These are phyloP conservation scores for Isabelozyma gotoi DNA, from an alignment of 805 yeast species.

Conservation along the genomic window DNA sequence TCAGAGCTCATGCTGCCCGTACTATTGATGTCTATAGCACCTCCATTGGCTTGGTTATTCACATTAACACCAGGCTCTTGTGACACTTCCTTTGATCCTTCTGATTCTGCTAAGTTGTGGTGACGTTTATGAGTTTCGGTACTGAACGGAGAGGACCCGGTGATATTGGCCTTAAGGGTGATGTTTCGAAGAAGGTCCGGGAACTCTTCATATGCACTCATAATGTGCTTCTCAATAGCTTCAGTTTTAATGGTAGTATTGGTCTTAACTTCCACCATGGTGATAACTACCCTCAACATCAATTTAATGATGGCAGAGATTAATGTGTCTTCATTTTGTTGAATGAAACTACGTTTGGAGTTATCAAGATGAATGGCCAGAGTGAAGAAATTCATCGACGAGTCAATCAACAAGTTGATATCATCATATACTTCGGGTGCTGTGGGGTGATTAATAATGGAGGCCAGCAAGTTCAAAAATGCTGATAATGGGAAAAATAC, in stretches of 20 bases:
- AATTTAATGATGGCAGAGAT: constrained; percentile 12
- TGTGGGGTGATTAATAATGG: constrained; percentile 15
- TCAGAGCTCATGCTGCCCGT: not conserved
- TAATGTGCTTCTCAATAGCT: not conserved
- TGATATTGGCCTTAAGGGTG: not conserved
- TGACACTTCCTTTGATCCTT: too few species aligned
- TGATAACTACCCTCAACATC: constrained; percentile 18
- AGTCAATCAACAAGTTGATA: constrained; percentile 17
- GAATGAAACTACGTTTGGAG: not conserved
- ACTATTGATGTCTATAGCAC: too few species aligned
- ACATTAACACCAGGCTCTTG: too few species aligned
- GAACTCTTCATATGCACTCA: not conserved
- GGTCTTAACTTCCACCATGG: constrained; percentile 15
- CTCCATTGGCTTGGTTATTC: not conserved
- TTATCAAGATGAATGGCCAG: not conserved
- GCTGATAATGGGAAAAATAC: constrained; percentile 14
- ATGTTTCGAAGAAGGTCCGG: not conserved
- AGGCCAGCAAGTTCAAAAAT: constrained; percentile 13
- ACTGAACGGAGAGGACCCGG: not conserved
- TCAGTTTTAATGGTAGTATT: constrained; percentile 6
- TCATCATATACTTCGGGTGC: constrained; percentile 16
- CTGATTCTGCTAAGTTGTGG: not conserved
- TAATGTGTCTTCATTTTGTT: not conserved
- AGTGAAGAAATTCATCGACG: constrained; percentile 16
- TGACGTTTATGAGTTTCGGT: not conserved